Evolutionary conservation across 306 rosid genomes (phyloP), one percentile per base, ranked within the genome.

Genomic region (Delonix regia): DNA sequence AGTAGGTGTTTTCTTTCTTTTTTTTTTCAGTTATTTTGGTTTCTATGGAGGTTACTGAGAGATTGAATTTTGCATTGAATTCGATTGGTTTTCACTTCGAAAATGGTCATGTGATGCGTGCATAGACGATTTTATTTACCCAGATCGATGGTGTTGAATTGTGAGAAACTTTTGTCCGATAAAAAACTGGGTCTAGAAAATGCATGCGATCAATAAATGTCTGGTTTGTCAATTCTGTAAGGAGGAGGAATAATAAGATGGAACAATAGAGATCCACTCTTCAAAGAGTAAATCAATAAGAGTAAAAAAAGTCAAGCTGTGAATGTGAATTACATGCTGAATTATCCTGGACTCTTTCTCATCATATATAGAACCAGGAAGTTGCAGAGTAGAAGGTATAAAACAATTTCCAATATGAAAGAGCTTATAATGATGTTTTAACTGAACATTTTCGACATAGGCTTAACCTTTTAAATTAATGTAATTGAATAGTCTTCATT

Each of bases 1-100:
- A 75, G 88, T 85, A 74, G 72, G 74, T 77, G 66, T 25, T 4
- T 39, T 25, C 15, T 44, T 2, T 12, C 6, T 10, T 11, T n/a
- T 0, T 25, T 53, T 33, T 34, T 6, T 48, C 7, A 14, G 11
- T 15, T 34, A 30, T 74, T 47, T n/a, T 16, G 27, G 60, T 45
- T 1, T 16, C 12, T 0, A 0, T 7, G 52, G 21, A 19, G 7
- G 6, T 38, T 38, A 16, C 22, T 38, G 38, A 53, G 11, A 27
- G 4, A 36, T 62, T 34, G 52, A 24, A 25, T 42, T 8, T 18
- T 2, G 21, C 36, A 14, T 67, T 28, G 44, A 48, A 19, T 71
- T 71, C 19, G 30, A 28, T 33, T 19, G 42, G 67, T 51, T 49
- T 71, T 18, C 45, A 69, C 63, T 10, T 25, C 25, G 12, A 44